phyloP scores from a whole-genome alignment of 805 yeast species.

The Wickerhamiella slavikovae region DNA sequence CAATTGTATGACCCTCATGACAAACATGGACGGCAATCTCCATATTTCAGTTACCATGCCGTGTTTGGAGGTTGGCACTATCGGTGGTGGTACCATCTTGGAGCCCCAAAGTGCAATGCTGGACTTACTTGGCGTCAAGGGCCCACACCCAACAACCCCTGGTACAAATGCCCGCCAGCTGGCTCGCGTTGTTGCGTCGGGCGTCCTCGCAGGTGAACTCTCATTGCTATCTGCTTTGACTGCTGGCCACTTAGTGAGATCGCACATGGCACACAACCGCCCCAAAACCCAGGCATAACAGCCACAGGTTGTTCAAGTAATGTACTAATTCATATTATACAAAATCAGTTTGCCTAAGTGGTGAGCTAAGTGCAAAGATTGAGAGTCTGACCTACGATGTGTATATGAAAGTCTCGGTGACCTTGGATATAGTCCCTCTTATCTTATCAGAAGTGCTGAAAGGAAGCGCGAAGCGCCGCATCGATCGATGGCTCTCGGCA shows the following conservation, averaged over 20 bases:
- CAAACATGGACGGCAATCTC: conserved; percentile 59
- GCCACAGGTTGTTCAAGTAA: too few relatives aligned
- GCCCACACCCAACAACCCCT: conserved; percentile 84
- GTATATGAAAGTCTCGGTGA: too few relatives aligned
- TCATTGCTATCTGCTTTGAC: conserved; percentile 92
- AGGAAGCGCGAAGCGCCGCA: too few relatives aligned
- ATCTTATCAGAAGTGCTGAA: too few relatives aligned
- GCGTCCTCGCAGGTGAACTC: conserved; percentile 89
- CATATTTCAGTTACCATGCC: conserved; percentile 98
- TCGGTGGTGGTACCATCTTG: conserved; percentile 96
- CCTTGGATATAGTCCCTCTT: too few relatives aligned
- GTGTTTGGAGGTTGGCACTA: conserved; percentile 94
- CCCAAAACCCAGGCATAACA: conserved; percentile 31
- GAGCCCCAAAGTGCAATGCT: conserved; percentile 96
- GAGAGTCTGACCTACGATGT: too few relatives aligned
- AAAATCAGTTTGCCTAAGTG: too few relatives aligned
- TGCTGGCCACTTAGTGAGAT: conserved; percentile 94
- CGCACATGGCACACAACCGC: conserved; percentile 93
- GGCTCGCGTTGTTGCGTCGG: conserved; percentile 82
- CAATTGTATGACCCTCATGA: conserved; percentile 92
- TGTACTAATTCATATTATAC: too few relatives aligned
- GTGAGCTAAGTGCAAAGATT: too few relatives aligned
- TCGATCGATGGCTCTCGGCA: too few relatives aligned
- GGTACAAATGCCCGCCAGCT: conserved; percentile 89
- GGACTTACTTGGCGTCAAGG: conserved; percentile 82